phyloP scores from a whole-genome alignment of 768 basidiomycete genomes.

The Mycena olivaceomarginata region DNA sequence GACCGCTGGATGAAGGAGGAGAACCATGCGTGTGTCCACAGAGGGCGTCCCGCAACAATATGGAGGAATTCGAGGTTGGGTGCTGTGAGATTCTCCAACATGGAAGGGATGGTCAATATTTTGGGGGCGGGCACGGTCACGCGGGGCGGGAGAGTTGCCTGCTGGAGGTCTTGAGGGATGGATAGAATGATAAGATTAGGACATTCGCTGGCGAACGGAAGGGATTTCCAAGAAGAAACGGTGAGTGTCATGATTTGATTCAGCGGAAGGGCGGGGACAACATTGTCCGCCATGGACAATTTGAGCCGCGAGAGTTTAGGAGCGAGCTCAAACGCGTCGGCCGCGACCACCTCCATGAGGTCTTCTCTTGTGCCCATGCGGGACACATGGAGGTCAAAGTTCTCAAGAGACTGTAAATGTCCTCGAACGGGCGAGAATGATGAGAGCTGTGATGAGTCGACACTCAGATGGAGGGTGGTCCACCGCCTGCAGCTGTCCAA shows the following conservation, averaged over 20 bases:
- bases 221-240: slow-evolving; percentile 2
- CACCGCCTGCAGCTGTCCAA: slow-evolving; percentile 18
- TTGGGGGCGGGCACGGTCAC: slow-evolving; percentile 2
- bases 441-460: slow-evolving; percentile 4
- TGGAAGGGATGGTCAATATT: neutral
- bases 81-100: slow-evolving; percentile 10
- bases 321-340: slow-evolving; percentile 16
- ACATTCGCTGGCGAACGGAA: slow-evolving; percentile 9
- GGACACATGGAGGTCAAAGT: neutral
- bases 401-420: neutral
- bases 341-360: neutral
- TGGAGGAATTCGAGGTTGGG: slow-evolving; percentile 12
- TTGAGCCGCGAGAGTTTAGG: neutral
- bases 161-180: neutral
- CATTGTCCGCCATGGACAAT: neutral
- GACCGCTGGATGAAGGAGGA: slow-evolving; percentile 23
- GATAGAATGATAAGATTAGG: slow-evolving; percentile 7
- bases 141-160: slow-evolving; percentile 7
- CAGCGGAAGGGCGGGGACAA: slow-evolving; percentile 4
- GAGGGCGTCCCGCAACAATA: slow-evolving; percentile 1
- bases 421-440: slow-evolving; percentile 4
- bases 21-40: neutral
- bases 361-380: neutral
- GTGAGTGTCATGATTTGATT: slow-evolving; percentile 18
- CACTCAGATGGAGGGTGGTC: neutral